These are phyloP conservation scores for Neoboletus magnificus DNA, from an alignment of 768 basidiomycete species.

Conservation along the genomic window DNA sequence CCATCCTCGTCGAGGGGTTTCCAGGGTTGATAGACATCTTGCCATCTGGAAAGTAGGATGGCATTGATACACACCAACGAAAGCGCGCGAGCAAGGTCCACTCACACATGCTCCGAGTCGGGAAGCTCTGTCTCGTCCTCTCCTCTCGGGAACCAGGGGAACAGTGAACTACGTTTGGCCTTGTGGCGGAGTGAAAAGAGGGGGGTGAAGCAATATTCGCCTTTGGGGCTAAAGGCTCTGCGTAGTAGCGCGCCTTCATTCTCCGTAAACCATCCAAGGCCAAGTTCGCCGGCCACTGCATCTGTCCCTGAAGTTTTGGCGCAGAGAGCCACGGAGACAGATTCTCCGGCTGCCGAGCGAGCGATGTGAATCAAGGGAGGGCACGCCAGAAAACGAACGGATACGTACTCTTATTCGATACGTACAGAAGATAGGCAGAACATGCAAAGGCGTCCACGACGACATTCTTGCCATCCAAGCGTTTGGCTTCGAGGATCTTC, in stretches of 20 bases:
- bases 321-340: constrained; percentile 10
- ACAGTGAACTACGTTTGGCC: neutral
- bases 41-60: constrained; percentile 7
- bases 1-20: constrained; percentile 21
- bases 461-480: constrained; percentile 20
- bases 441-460: constrained; percentile 27
- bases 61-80: neutral
- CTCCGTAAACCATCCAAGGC: constrained; percentile 2
- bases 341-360: constrained; percentile 5
- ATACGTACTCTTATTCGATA: constrained; percentile 15
- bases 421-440: constrained; percentile 26
- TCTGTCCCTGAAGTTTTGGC: neutral
- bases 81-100: neutral
- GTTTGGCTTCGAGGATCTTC: constrained; percentile 9
- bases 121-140: neutral
- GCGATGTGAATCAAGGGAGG: neutral
- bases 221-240: neutral
- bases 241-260: constrained; percentile 3
- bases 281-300: neutral
- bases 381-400: neutral
- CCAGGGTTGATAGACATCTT: constrained; percentile 17
- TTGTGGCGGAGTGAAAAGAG: constrained; percentile 11
- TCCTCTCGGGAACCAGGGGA: constrained; percentile 4
- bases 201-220: constrained; percentile 6
- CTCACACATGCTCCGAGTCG: constrained; percentile 10